Evolutionary conservation across 257 asterid genomes (phyloP).

Genomic region (Solanum chmielewskii): DNA sequence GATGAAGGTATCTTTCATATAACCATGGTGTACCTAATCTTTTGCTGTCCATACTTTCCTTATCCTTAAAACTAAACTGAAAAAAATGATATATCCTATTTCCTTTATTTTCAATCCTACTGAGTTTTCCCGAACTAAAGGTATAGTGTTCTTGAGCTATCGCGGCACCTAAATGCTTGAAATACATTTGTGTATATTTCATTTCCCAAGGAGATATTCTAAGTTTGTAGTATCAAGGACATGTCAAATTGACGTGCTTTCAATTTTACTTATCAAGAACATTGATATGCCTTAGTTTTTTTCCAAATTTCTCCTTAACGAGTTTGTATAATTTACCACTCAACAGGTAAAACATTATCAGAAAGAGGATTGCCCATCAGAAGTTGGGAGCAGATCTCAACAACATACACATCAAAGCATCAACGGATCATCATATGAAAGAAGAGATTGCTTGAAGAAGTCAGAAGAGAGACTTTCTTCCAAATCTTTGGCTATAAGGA

Average conservation of each 20-base stretch:
- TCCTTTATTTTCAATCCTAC: too few relatives aligned
- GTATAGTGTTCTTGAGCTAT: too few relatives aligned
- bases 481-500: slow-evolving; percentile 6
- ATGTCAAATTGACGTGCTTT: not conserved
- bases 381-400: slow-evolving; percentile 1
- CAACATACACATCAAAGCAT: not conserved
- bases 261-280: not conserved
- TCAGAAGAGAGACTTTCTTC: not conserved
- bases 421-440: too few relatives aligned
- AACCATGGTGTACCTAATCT: too few relatives aligned
- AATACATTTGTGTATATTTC: too few relatives aligned
- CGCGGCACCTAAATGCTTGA: too few relatives aligned
- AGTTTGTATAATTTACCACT: not conserved
- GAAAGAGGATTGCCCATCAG: not conserved
- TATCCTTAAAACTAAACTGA: too few relatives aligned
- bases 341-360: not conserved
- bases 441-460: not conserved
- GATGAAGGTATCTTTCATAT: too few relatives aligned
- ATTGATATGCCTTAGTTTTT: not conserved
- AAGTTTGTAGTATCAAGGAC: not conserved
- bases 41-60: too few relatives aligned
- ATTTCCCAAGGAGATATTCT: not conserved
- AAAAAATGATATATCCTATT: too few relatives aligned
- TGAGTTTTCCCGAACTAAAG: too few relatives aligned
- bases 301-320: not conserved